Base-by-base conservation (phyloP, 1,139 yeast genomes). In the Suhomyces yuchorum region DNA sequence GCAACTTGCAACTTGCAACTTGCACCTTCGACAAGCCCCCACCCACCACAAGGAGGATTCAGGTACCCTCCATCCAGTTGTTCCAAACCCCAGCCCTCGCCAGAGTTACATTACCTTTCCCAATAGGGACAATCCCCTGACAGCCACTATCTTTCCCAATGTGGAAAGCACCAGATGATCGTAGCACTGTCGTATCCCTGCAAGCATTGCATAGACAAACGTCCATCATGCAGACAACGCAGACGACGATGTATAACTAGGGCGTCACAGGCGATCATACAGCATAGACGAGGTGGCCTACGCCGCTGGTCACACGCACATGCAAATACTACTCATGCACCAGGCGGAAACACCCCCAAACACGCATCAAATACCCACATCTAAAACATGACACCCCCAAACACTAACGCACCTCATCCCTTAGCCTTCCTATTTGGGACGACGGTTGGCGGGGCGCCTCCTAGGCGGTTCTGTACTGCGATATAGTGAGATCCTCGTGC, bases 381-480 rank as follows among this genome's bases (percentile, higher is more conserved):
- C 14, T 26, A 11, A 26, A 26, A 26, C 30, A 11, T 26, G 14
- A 11, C 30, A 26, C 30, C 30, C 30, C 30, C 30, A 26, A 26
- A 26, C 30, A 26, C 5, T 26, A n/a, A 20, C 17, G 38, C 38
- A 35, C 24, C 24, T 19, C 38, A 35, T 35, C 38, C 38, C 38
- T 35, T 35, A 20, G 11, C 4, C 11, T 35, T 12, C 38, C 38
- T 4, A n/a, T n/a, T 35, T 17, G 26, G 38, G 26, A 19, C 4
- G 17, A 20, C 23, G 26, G 24, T 11, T n/a, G 26, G 26, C 17
- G 4, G 38, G 19, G 26, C 26, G 38, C 38, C 22, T 4, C 14
- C 26, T 23, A 35, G 38, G 38, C 38, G 38, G 23, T 35, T 35
- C 38, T 15, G n/a, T 35, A 19, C 38, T 12, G 22, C 28, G 38